Evolutionary conservation across 371 early-diverging fungal species (phyloP), one percentile per base, ranked within the genome.

Genomic region (Rhizopus arrhizus): DNA sequence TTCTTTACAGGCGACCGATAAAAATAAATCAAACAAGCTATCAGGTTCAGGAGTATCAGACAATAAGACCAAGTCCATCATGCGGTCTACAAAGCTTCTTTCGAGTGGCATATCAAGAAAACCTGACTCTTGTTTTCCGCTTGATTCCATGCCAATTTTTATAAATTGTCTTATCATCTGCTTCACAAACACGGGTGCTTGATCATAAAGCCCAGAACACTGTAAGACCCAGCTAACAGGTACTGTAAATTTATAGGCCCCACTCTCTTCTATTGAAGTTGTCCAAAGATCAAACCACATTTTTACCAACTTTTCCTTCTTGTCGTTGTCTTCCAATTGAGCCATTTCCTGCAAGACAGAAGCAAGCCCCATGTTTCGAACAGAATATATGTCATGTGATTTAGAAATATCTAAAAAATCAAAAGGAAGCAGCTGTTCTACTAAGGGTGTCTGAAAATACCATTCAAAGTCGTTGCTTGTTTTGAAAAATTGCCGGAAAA

Each of bases 201-300:
- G 71, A 43, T 77, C 77, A 43, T 73, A 77, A 10, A 77, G 58
- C 2, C 77, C 77, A 22, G 64, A 62, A 29, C 74, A 73, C 22
- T 71, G 72, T 5, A 77, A 40, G 4, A 77, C 48, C 71, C 73
- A 73, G 29, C 64, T 61, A n/a, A 66, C 53, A 6, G 77, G 72
- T 3, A 73, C 77, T 3, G 69, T 43, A 29, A 75, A 63, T 16
- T 57, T 51, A n/a, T 54, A 54, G 11, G 36, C 16, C 7, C 42
- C 56, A 32, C 45, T 41, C 4, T 42, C 28, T 10, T 48, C 34
- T 5, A 22, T 22, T 22, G 48, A 13, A 4, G 28, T 29, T 9
- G 59, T 63, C 77, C 77, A 77, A 8, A 69, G 29, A 16, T 50
- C 57, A 40, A 56, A 56, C 77, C 77, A 77, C 3, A 56, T 64